Evolutionary conservation across 176 grass and related monocot species (phyloP), one percentile per base, ranked within the genome.

Genomic region (Cocos nucifera): DNA sequence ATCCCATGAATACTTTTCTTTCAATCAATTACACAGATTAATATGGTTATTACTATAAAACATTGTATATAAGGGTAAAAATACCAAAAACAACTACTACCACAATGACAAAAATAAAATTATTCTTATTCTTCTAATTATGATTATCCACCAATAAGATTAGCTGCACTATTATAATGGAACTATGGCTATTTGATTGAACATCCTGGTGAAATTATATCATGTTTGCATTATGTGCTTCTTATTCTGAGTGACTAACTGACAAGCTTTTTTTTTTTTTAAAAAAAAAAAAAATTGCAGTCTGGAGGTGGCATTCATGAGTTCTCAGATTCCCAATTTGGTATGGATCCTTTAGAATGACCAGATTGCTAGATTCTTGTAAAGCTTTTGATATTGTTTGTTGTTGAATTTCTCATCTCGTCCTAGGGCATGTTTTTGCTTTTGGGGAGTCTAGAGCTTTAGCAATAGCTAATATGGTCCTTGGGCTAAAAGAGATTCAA

Each of bases 281-380:
- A 14, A 54, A 4, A 27, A 30, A 30, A 64, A 14, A 54, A 4
- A 27, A 30, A 30, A 64, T 66, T 78, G 73, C 79, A 98, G 93
- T 98, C 88, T 24, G 93, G 93, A 81, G 93, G 93, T 80, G 93
- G 87, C 58, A 98, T 98, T 78, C 93, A 98, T 56, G 88, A 98
- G 83, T 98, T 89, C 70, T 98, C 93, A 50, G 88, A 98, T 71
- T 98, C 93, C 50, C 87, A 98, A 71, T 98, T 98, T 73, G 93
- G 93, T 98, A 92, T 75, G 73, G 8, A 44, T 44, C 51, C 20
- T 54, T 65, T 15, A 25, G 30, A 71, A 20, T 16, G 20, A 17
- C 61, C 10, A 67, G 4, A 59, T 72, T 39, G 57, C 12, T 61
- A 9, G 49, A 49, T 69, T 17, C 21, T 79, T 19, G 58, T 50